These are phyloP conservation scores for Phytophthora nicotianae DNA, from an alignment of 352 stramenopile genomes.

Conservation along the genomic window DNA sequence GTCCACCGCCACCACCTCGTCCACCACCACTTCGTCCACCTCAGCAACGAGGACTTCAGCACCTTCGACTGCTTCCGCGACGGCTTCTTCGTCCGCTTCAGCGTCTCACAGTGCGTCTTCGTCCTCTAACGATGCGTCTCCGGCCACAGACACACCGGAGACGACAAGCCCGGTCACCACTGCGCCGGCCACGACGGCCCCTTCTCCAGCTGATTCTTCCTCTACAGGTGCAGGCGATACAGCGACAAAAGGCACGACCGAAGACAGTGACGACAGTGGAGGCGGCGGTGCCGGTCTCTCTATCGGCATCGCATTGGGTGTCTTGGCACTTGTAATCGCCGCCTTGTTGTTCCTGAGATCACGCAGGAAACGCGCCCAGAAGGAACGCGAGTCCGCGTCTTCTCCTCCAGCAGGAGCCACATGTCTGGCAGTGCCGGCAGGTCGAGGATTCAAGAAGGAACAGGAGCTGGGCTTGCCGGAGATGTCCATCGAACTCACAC, in stretches of 20 bases:
- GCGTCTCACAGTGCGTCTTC: constrained; percentile 13
- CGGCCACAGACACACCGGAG: constrained; percentile 3
- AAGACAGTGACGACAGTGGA: not conserved
- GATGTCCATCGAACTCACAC: constrained; percentile 51
- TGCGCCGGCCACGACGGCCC: not conserved
- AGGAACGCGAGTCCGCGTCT: constrained; percentile 8
- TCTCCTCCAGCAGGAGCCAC: constrained; percentile 14
- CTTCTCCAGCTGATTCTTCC: not conserved
- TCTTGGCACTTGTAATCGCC: constrained; percentile 36
- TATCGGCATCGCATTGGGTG: constrained; percentile 35
- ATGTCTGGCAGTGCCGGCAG: constrained; percentile 24
- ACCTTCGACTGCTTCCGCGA: constrained; percentile 5
- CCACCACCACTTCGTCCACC: constrained; percentile 14
- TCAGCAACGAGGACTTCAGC: constrained; percentile 5
- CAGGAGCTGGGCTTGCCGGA: constrained; percentile 41
- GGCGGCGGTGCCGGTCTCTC: constrained; percentile 15
- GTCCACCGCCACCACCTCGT: constrained; percentile 5
- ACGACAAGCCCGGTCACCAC: not conserved
- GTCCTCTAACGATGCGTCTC: constrained; percentile 3
- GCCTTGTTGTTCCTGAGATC: constrained; percentile 30
- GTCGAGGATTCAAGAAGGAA: constrained; percentile 38
- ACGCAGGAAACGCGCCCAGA: constrained; percentile 16
- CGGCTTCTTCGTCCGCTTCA: constrained; percentile 1
- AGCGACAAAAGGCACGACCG: constrained; percentile 5
- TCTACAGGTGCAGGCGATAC: constrained; percentile 19